Evolutionary conservation across 2,329 filamentous ascomycete genomes (phyloP), one percentile per base, ranked within the genome.

Genomic region (Penicillium brasilianum): DNA sequence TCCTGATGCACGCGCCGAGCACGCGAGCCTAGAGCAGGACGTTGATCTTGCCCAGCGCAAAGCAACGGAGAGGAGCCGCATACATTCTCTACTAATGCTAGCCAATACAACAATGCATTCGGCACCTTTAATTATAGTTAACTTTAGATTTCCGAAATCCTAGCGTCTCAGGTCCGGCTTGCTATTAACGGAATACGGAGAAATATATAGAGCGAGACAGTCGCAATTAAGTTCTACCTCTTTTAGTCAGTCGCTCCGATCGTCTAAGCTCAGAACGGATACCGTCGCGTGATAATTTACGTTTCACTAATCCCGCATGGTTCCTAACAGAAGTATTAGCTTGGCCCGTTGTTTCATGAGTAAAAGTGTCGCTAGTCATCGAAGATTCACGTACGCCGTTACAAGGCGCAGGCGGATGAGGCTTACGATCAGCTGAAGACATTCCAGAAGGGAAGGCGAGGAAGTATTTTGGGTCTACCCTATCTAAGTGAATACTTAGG

Each of bases 391-490:
- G 25, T 43, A 43, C 36, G 46, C 11, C 16, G 22, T 57, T 57
- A 41, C 14, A 9, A 52, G 46, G 34, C 34, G n/a, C 34, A 49
- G 50, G 43, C 32, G 50, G 50, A 50, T 59, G 32, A 56, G 28
- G 52, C n/a, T 51, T 56, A 41, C 20, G 30, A 59, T 55, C 4
- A 10, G 55, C 55, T 22, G 46, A 57, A 57, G 55, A 52, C 13
- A 22, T 51, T 41, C 8, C 32, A 25, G 41, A 50, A 55, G 51
- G 50, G 57, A 44, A 54, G 46, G 39, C 22, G 50, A 59, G 50
- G 51, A 59, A 59, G 50, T 20, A 59, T 60, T 55, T 60, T 36
- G 22, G 51, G 44, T 60, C 58, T 30, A 28, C 58, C 58, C 51
- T 6, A 52, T 60, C 32, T 28, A 14, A 52, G 36, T 60, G 49